Base-by-base conservation (phyloP, 495 filamentous ascomycete genomes). In the Amphirosellinia nigrospora region DNA sequence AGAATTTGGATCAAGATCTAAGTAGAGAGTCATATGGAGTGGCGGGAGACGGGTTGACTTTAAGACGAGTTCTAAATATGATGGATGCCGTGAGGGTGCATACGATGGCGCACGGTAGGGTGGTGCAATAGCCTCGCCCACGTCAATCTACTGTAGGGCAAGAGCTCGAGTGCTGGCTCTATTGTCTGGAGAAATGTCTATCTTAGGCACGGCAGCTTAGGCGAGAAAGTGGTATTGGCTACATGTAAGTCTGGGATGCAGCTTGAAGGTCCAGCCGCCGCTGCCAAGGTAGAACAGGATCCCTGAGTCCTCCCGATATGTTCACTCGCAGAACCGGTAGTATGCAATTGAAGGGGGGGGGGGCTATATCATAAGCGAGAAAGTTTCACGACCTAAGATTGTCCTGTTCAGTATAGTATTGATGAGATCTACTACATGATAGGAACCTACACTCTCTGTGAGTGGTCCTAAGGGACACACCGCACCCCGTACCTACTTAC, bases 81-180 rank as follows among this genome's bases (percentile, higher is more conserved):
- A 36, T 36, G 53, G 28, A 16, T 3, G 53, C 32, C 30, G 30
- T 34, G 32, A 58, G 19, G 19, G 38, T 36, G 32, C 32, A 58
- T 36, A 21, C 19, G 32, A 36, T 4, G 19, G 32, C 19, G 30
- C 2, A 36, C 32, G 55, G n/a, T 36, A 58, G 28, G 55, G 19
- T 32, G 38, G 21, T 59, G 21, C 52, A n/a, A n/a, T n/a, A 68
- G 65, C 65, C 65, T 58, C 65, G 48, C 38, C 59, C 52, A 38
- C 38, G 38, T 52, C 52, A 68, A 59, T 36, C n/a, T 36, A n/a
- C n/a, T n/a, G n/a, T n/a, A 43, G 4, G 9, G 52, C 11, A 59
- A 46, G 16, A 19, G 26, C 36, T 39, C 21, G 38, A 26, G 53
- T 45, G n/a, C n/a, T n/a, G n/a, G n/a, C 28, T 45, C 13, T 28